phyloP scores from a whole-genome alignment of 495 filamentous ascomycete genomes.

The Podospora fimiseda region DNA sequence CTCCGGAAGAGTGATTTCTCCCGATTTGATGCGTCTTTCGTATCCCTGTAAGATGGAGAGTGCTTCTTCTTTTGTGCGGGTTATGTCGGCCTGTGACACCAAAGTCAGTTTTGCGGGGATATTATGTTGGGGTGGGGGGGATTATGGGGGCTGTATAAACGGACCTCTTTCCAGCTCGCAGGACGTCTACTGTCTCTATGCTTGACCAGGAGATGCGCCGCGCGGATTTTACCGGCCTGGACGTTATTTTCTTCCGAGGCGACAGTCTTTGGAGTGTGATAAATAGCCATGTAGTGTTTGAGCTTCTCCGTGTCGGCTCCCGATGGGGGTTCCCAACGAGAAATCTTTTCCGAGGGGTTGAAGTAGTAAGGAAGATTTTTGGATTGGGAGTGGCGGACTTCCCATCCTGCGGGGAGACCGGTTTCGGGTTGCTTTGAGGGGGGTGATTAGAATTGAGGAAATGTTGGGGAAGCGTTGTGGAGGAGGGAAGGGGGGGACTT shows the following conservation, averaged over 20 bases:
- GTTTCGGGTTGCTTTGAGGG: slow-evolving; percentile 46
- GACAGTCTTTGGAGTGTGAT: slow-evolving; percentile 49
- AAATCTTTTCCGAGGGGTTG: slow-evolving; percentile 73
- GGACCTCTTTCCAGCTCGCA: slow-evolving; percentile 78
- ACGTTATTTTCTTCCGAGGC: slow-evolving; percentile 43
- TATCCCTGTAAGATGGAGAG: slow-evolving; percentile 65
- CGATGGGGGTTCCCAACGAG: slow-evolving; percentile 86
- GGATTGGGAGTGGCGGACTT: slow-evolving; percentile 91
- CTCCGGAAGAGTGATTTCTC: slow-evolving; percentile 62
- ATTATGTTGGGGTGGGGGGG: neutral
- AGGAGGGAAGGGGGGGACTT: neutral
- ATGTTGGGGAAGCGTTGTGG: too few species aligned
- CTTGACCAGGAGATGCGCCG: slow-evolving; percentile 87
- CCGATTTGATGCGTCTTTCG: slow-evolving; percentile 64
- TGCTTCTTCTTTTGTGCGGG: slow-evolving; percentile 80
- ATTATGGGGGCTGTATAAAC: neutral
- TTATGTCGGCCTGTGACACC: slow-evolving; percentile 79
- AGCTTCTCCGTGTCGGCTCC: slow-evolving; percentile 84
- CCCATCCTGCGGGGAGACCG: slow-evolving; percentile 83
- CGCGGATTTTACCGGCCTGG: slow-evolving; percentile 76
- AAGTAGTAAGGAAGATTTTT: slow-evolving; percentile 99
- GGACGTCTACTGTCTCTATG: slow-evolving; percentile 80
- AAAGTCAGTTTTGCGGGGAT: too few species aligned
- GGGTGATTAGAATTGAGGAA: too few species aligned
- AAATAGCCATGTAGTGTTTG: slow-evolving; percentile 82